Evolutionary conservation across 768 basidiomycete species (phyloP), one percentile per base, ranked within the genome.

Genomic region (Pulveroboletus sp.): DNA sequence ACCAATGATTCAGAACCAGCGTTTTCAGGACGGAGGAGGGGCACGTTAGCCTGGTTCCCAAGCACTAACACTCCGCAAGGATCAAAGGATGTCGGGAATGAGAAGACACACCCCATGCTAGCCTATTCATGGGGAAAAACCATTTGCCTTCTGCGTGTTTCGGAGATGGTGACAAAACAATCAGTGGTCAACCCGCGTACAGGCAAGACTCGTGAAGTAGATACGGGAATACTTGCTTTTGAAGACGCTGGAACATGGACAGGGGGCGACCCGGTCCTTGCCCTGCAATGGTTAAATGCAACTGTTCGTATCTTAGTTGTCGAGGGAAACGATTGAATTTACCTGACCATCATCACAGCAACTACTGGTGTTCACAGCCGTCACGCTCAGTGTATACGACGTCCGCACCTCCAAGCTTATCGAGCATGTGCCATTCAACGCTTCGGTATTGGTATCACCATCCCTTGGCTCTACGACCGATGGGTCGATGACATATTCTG

Each of bases 261-360:
- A 10, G 76, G 80, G 4, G 75, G 80, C 28, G 80, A 79, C 26
- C 75, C 80, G 48, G 77, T 93, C 17, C 69, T 89, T 32, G 82
- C 84, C 8, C 52, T 96, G 30, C 86, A 93, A 56, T 97, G 95
- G 96, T 73, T 93, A 60, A 94, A 91, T 67, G 73, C 74, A 51
- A 81, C 84, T 71, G 95, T 97, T 72, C 71, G 93, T 83, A 63
- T 64, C 59, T 71, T 71, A 57, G 4, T 54, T 32, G 11, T 49
- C 18, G 6, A 21, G 21, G 21, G 21, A 21, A 21, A 21, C 21
- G 21, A 30, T 27, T 31, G 43, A 33, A 30, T 43, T 11, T 37
- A 15, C 11, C 50, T 50, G 47, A 45, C 41, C 38, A 27, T 56
- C 52, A 35, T 47, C 45, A 17, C 45, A 91, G 89, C 86, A 90